Conservation (phyloP, 1,284 basidiomycete genomes). For the Ustilago sp. region DNA sequence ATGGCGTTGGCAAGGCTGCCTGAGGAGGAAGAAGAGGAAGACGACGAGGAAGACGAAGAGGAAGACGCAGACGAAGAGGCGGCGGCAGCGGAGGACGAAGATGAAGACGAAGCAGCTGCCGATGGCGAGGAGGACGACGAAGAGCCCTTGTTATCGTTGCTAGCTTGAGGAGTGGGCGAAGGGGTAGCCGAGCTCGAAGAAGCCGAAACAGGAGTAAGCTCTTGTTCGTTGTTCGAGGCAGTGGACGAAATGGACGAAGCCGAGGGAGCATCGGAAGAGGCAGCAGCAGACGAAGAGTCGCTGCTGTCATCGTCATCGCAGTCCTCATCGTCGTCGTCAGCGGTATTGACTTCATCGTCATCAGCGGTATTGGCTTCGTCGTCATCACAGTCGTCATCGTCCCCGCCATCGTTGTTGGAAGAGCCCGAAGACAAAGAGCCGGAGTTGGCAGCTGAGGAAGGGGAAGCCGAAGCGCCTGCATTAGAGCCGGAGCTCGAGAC, state of each 20-base stretch:
- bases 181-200: conserved; percentile 14
- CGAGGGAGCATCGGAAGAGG: conserved; percentile 13
- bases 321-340: conserved; percentile 41
- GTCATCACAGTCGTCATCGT: conserved; percentile 28
- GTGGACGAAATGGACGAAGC: conserved; percentile 1
- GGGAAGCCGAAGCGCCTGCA: conserved; percentile 3
- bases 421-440: conserved; percentile 29
- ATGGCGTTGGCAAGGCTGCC: conserved; percentile 26
- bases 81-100: conserved; percentile 6
- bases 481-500: conserved; percentile 18
- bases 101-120: conserved; percentile 6
- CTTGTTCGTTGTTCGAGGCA: conserved; percentile 15
- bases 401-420: conserved; percentile 10
- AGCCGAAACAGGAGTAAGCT: conserved; percentile 1
- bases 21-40: not conserved
- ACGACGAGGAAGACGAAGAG: conserved; percentile 12
- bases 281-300: conserved; percentile 20
- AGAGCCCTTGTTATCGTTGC: conserved; percentile 7
- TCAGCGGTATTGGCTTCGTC: conserved; percentile 13
- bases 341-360: conserved; percentile 9
- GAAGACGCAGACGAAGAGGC: conserved; percentile 17
- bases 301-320: conserved; percentile 27
- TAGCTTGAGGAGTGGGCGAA: conserved; percentile 16
- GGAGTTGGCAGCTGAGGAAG: conserved; percentile 15
- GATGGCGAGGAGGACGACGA: conserved; percentile 17